A percentile compares a stretch with the other conserved stretches of the same genome.
Evolutionary conservation across 2,329 filamentous ascomycete species (phyloP).

Genomic region (Acarospora socialis): DNA sequence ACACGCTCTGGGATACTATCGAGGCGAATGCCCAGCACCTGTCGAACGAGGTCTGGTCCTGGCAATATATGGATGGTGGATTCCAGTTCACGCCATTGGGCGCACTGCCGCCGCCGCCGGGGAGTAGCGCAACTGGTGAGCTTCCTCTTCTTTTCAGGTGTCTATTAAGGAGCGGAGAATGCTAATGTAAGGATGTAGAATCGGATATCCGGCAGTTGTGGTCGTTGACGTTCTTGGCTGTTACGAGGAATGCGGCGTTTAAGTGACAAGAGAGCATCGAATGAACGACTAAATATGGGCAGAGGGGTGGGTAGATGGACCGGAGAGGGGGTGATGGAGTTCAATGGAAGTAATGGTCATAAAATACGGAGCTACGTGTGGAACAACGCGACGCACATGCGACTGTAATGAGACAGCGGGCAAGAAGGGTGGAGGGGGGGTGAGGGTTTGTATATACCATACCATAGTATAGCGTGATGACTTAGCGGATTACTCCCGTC

Average conservation of each 20-base stretch:
- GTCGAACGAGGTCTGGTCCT: slow-evolving; percentile 49
- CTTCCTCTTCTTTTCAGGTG: slow-evolving; percentile 8
- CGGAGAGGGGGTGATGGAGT: too few relatives aligned
- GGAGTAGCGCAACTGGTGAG: slow-evolving; percentile 25
- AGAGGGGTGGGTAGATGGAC: too few relatives aligned
- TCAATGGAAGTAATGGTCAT: too few relatives aligned
- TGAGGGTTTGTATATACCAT: too few relatives aligned
- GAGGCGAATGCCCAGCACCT: slow-evolving; percentile 39
- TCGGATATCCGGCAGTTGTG: slow-evolving; percentile 43
- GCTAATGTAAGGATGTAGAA: slow-evolving; percentile 22
- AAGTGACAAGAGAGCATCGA: too few relatives aligned
- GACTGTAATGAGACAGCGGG: too few relatives aligned
- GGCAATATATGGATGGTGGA: slow-evolving; percentile 36
- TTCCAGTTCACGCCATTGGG: slow-evolving; percentile 40
- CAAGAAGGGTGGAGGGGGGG: too few relatives aligned
- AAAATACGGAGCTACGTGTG: too few relatives aligned
- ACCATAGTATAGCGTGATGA: too few relatives aligned
- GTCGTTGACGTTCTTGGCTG: slow-evolving; percentile 45
- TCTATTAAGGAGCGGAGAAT: slow-evolving; percentile 5
- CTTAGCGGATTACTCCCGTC: too few relatives aligned
- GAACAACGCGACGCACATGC: too few relatives aligned
- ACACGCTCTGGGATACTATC: slow-evolving; percentile 46
- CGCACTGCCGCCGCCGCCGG: slow-evolving; percentile 33
- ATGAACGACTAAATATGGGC: too few relatives aligned
- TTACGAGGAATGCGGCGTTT: slow-evolving; percentile 27